phyloP scores from a whole-genome alignment of 768 basidiomycete species.

The Lepiota venenata region DNA sequence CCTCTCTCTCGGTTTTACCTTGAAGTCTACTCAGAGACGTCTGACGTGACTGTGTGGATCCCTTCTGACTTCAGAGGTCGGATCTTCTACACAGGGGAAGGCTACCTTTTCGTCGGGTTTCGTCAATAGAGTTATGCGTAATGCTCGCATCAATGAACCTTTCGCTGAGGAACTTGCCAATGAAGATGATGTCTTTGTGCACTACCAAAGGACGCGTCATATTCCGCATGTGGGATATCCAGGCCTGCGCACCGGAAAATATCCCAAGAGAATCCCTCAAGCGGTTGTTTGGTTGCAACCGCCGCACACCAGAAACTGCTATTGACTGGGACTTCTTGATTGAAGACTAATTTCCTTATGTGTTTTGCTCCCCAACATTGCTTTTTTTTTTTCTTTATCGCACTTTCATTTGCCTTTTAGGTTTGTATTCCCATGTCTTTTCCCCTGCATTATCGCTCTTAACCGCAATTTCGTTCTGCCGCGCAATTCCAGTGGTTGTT shows the following conservation, averaged over 20 bases:
- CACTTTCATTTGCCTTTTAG: neutral
- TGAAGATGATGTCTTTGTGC: constrained; percentile 62
- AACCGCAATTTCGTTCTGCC: constrained; percentile 10
- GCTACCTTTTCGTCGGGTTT: constrained; percentile 69
- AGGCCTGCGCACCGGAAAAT: constrained; percentile 61
- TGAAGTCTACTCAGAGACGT: constrained; percentile 59
- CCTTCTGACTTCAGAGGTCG: constrained; percentile 77
- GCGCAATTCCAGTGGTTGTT: constrained; percentile 11
- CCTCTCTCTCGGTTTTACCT: constrained; percentile 57
- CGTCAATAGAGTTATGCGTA: constrained; percentile 59
- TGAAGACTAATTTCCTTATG: constrained; percentile 46
- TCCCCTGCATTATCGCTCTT: constrained; percentile 10
- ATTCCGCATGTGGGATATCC: constrained; percentile 80
- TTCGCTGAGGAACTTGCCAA: constrained; percentile 28
- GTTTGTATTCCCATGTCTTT: constrained; percentile 4
- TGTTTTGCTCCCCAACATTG: constrained; percentile 15
- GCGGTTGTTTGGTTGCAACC: constrained; percentile 58
- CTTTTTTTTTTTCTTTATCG: constrained; percentile 4
- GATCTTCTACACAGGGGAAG: constrained; percentile 52
- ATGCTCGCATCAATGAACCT: constrained; percentile 45
- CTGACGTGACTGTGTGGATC: constrained; percentile 72
- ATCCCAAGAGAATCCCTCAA: constrained; percentile 58
- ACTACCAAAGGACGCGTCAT: constrained; percentile 58
- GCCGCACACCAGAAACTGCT: constrained; percentile 48
- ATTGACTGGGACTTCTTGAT: constrained; percentile 82